Conservation (phyloP, 805 yeast genomes). For the Starmerella gropengiesseri region DNA sequence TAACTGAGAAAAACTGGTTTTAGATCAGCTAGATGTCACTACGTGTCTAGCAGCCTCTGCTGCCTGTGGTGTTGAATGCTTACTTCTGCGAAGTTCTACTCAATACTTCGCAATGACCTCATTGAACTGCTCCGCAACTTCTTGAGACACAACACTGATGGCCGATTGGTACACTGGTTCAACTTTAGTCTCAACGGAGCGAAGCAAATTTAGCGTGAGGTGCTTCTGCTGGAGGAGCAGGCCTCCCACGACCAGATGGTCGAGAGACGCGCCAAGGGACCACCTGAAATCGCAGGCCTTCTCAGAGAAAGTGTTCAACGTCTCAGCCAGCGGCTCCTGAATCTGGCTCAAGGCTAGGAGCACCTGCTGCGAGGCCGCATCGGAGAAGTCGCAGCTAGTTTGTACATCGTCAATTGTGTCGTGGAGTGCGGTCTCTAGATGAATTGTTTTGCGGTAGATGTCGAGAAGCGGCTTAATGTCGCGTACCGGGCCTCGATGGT, state of each 20-base stretch:
- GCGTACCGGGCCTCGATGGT: not conserved
- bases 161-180: constrained; percentile 10
- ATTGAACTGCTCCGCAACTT: constrained; percentile 12
- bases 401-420: constrained; percentile 18
- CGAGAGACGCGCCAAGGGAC: constrained; percentile 13
- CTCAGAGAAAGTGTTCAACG: constrained; percentile 3
- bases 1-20: no score
- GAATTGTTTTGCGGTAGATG: constrained; percentile 9
- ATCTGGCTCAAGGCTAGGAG: constrained; percentile 7
- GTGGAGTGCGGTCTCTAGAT: constrained; percentile 13
- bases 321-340: constrained; percentile 9
- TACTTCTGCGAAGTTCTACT: no score
- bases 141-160: constrained; percentile 1
- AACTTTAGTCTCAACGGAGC: constrained; percentile 9
- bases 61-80: no score
- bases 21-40: no score
- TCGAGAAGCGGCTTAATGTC: constrained; percentile 12
- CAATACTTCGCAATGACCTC: constrained; percentile 13
- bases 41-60: no score
- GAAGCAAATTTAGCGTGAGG: constrained; percentile 15
- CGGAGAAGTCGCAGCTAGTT: constrained; percentile 13
- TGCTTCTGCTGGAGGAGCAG: constrained; percentile 8
- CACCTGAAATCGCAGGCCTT: constrained; percentile 12
- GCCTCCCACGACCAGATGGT: constrained; percentile 17
- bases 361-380: constrained; percentile 9